Conservation (phyloP, 176 grass and related monocot genomes). For the Stipa capillata region DNA sequence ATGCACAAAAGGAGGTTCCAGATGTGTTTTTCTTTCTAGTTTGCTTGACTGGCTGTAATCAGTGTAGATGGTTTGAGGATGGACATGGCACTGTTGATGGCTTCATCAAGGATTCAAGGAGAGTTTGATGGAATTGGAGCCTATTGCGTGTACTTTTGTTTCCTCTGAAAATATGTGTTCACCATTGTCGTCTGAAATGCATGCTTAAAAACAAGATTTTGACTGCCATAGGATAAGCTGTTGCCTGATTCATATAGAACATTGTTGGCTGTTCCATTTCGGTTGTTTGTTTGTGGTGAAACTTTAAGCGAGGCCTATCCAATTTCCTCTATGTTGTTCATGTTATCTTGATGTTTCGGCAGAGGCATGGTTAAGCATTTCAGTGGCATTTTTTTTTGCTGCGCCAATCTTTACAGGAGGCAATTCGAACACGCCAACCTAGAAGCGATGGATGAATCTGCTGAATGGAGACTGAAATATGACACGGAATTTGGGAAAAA, state of each 20-base stretch:
- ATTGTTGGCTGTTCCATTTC: neutral
- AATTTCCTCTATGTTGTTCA: neutral
- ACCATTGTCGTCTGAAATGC: neutral
- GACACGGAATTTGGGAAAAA: constrained; percentile 61
- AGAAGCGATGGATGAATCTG: constrained; percentile 99
- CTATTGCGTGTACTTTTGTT: neutral
- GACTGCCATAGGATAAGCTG: neutral
- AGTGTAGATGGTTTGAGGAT: neutral
- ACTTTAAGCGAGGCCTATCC: neutral
- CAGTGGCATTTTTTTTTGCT: neutral
- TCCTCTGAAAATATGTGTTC: neutral
- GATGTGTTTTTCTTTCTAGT: neutral
- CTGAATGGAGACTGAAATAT: constrained; percentile 90
- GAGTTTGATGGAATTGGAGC: neutral
- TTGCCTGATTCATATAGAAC: neutral
- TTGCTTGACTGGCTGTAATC: neutral
- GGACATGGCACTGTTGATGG: neutral
- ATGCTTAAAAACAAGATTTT: neutral
- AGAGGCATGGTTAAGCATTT: neutral
- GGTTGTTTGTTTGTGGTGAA: neutral
- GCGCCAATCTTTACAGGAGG: constrained; percentile 41
- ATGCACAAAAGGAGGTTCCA: too few species aligned
- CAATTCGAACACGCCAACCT: constrained; percentile 58
- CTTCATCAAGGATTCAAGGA: neutral
- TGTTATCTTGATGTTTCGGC: neutral